These are phyloP conservation scores for Leishmania turanica DNA, from an alignment of 208 protist species.

Conservation along the genomic window DNA sequence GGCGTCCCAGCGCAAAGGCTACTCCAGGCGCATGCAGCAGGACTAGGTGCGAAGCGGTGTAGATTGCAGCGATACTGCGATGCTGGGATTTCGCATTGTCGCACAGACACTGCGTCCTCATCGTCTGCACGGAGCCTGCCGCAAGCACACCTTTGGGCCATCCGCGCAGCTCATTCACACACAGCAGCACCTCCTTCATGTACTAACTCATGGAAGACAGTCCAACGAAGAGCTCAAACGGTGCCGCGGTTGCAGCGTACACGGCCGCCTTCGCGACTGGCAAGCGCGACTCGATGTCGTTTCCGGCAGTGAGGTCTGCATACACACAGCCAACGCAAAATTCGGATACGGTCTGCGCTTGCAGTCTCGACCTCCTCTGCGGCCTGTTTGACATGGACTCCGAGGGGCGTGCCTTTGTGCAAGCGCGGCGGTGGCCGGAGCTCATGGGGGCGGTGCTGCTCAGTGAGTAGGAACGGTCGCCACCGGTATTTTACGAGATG, in stretches of 20 bases:
- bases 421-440: constrained; percentile 39
- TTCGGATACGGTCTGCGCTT: constrained; percentile 36
- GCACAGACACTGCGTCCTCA: constrained; percentile 44
- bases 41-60: constrained; percentile 69
- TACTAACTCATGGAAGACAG: constrained; percentile 48
- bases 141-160: constrained; percentile 41
- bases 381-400: constrained; percentile 40
- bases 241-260: constrained; percentile 12
- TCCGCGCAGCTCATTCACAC: constrained; percentile 59
- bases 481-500: constrained; percentile 54
- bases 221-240: constrained; percentile 1
- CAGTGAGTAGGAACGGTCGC: constrained; percentile 79
- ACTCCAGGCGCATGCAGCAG: constrained; percentile 35
- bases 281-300: constrained; percentile 28
- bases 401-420: constrained; percentile 42
- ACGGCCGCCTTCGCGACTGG: constrained; percentile 13
- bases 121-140: constrained; percentile 34
- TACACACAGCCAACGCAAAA: constrained; percentile 24
- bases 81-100: constrained; percentile 57
- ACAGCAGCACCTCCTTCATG: constrained; percentile 46
- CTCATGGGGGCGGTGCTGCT: constrained; percentile 77
- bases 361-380: constrained; percentile 34
- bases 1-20: constrained; percentile 34
- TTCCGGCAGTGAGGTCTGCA: constrained; percentile 12
- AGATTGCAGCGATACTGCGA: constrained; percentile 74